Conservation (phyloP, 257 asterid species). For the Solanum gracilifrons region DNA sequence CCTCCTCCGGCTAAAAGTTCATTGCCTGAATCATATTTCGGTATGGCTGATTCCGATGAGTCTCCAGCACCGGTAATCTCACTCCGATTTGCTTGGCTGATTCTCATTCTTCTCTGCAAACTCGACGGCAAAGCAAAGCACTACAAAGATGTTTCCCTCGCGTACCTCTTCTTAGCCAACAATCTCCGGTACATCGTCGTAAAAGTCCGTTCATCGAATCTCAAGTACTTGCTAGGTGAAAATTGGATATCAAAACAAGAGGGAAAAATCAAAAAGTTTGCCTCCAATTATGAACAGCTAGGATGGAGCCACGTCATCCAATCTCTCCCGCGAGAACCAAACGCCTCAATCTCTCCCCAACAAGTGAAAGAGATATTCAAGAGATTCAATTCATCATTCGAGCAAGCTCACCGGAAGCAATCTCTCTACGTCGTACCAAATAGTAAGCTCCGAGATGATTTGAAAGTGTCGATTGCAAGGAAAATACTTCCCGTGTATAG, state of each 20-base stretch:
- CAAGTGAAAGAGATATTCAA: slow-evolving; percentile 41
- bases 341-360: slow-evolving; percentile 17
- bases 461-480: slow-evolving; percentile 38
- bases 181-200: slow-evolving; percentile 53
- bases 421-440: slow-evolving; percentile 45
- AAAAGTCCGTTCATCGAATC: slow-evolving; percentile 51
- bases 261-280: slow-evolving; percentile 37
- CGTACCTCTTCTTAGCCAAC: slow-evolving; percentile 74
- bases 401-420: slow-evolving; percentile 56
- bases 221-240: slow-evolving; percentile 58
- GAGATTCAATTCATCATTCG: slow-evolving; percentile 51
- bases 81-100: slow-evolving; percentile 50
- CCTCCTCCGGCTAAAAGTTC: slow-evolving; percentile 24
- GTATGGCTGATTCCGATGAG: slow-evolving; percentile 42
- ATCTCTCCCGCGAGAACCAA: slow-evolving; percentile 37
- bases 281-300: slow-evolving; percentile 39
- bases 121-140: slow-evolving; percentile 56
- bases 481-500: slow-evolving; percentile 38
- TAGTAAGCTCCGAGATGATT: slow-evolving; percentile 44
- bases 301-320: slow-evolving; percentile 75
- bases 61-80: slow-evolving; percentile 39
- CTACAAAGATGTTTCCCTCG: slow-evolving; percentile 49
- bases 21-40: slow-evolving; percentile 44
- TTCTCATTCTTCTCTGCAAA: slow-evolving; percentile 55
- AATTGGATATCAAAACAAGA: slow-evolving; percentile 66